phyloP scores from a whole-genome alignment of 805 yeast species.

The Sporopachydermia quercuum region DNA sequence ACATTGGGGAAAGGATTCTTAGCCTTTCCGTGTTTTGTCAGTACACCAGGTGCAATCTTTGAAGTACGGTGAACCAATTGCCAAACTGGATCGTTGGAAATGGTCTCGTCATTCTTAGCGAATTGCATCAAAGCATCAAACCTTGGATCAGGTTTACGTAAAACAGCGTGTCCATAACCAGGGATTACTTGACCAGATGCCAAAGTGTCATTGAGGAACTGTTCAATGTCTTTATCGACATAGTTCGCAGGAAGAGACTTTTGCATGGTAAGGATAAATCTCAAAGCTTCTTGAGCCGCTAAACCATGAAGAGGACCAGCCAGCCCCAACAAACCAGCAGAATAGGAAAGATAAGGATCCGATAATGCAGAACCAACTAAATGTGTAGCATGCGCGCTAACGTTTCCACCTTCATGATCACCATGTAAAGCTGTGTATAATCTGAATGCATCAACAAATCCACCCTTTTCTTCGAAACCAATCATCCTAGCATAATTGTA shows the following conservation, averaged over 20 bases:
- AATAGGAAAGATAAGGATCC: slow-evolving; percentile 58
- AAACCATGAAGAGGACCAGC: slow-evolving; percentile 83
- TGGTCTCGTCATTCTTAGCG: slow-evolving; percentile 36
- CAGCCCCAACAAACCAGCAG: slow-evolving; percentile 70
- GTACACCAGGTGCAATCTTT: slow-evolving; percentile 59
- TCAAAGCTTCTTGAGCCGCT: slow-evolving; percentile 75
- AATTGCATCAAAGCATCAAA: slow-evolving; percentile 61
- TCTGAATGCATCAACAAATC: slow-evolving; percentile 55
- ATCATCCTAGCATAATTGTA: slow-evolving; percentile 52
- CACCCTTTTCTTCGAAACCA: slow-evolving; percentile 34
- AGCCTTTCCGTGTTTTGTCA: slow-evolving; percentile 69
- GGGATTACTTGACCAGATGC: slow-evolving; percentile 70
- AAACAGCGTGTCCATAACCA: slow-evolving; percentile 81
- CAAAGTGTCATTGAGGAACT: slow-evolving; percentile 56
- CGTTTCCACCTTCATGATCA: slow-evolving; percentile 79
- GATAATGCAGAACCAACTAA: slow-evolving; percentile 71
- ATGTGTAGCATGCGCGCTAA: slow-evolving; percentile 70
- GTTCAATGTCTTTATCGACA: slow-evolving; percentile 39
- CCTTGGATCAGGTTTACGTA: slow-evolving; percentile 73
- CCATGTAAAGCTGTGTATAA: slow-evolving; percentile 63
- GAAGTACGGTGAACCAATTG: slow-evolving; percentile 51
- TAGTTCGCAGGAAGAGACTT: slow-evolving; percentile 16
- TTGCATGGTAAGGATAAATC: slow-evolving; percentile 54
- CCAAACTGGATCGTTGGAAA: slow-evolving; percentile 49
- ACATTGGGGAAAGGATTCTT: slow-evolving; percentile 81